Evolutionary conservation across 495 filamentous ascomycete genomes (phyloP).

Genomic region (Hyaloscypha finlandica): DNA sequence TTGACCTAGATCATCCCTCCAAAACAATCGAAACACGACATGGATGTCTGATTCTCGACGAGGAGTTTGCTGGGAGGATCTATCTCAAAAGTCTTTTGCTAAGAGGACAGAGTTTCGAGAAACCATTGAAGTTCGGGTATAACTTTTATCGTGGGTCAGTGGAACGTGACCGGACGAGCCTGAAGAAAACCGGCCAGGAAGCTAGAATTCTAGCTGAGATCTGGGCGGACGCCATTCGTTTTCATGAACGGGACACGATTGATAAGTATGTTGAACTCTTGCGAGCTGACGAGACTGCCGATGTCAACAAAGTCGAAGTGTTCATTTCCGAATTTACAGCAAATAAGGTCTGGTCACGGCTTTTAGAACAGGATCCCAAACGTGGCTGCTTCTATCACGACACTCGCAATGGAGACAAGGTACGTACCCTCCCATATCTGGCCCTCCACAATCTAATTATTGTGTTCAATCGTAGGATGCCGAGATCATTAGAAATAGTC

Average conservation of each 20-base stretch:
- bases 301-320: slow-evolving; percentile 16
- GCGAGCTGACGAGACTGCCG: slow-evolving; percentile 23
- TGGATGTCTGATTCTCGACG: slow-evolving; percentile 30
- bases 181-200: slow-evolving; percentile 23
- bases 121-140: slow-evolving; percentile 31
- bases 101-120: background rate
- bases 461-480: slow-evolving; percentile 16
- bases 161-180: slow-evolving; percentile 31
- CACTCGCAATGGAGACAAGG: slow-evolving; percentile 7
- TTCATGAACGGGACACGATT: slow-evolving; percentile 13
- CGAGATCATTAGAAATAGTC: slow-evolving; percentile 17
- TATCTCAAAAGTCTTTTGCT: slow-evolving; percentile 32
- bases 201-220: slow-evolving; percentile 29
- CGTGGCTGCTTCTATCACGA: slow-evolving; percentile 13
- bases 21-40: slow-evolving; percentile 28
- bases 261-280: slow-evolving; percentile 31
- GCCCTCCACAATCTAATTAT: background rate
- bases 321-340: slow-evolving; percentile 13
- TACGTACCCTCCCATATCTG: background rate
- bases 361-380: background rate
- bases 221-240: slow-evolving; percentile 29
- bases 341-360: slow-evolving; percentile 12
- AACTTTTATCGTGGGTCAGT: slow-evolving; percentile 27
- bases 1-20: slow-evolving; percentile 27
- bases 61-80: slow-evolving; percentile 22